Evolutionary conservation across 768 basidiomycete genomes (phyloP), one percentile per base, ranked within the genome.

Genomic region (Auricularia heimuer): DNA sequence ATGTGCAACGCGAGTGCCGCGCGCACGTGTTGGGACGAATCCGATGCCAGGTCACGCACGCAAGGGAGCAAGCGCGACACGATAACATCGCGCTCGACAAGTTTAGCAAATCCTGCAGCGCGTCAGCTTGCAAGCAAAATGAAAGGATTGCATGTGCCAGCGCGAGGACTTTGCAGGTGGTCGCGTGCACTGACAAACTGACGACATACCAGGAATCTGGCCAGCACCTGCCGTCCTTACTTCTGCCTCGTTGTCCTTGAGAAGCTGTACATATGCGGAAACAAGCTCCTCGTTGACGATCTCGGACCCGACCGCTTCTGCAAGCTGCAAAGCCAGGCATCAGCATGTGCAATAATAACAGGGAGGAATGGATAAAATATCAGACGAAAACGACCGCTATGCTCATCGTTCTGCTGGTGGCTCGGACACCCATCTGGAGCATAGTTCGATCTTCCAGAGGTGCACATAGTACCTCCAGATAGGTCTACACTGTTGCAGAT

Each of bases 191-290:
- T 16, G 64, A 65, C 24, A 42, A 47, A 62, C 44, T 1, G 16
- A 34, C 29, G 54, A 73, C 76, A 68, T 74, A 95, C 96, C 96
- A 75, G 97, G 97, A 68, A 99, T 92, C 75, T 98, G 97, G 45
- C 92, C 92, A 45, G 96, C 87, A 62, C 90, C 94, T 54, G 97
- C 96, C 62, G 95, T 98, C 68, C 95, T 86, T 51, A 98, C 97
- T 77, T 99, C 97, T 21, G 97, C 97, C 77, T 99, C 97, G 71
- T 96, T 96, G 73, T 99, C 97, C 76, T 98, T 98, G 72, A 99
- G 79, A 64, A 99, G 81, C 65, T 91, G 88, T 4, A 98, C 93
- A 75, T 89, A 98, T 67, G 96, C 94, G 35, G 85, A 85, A 68
- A 95, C 94, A 67, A 98, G 78, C 73, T 99, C 97, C 69, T 98